Base-by-base conservation (phyloP, 2,329 filamentous ascomycete genomes). In the Aspergillus brasiliensis region DNA sequence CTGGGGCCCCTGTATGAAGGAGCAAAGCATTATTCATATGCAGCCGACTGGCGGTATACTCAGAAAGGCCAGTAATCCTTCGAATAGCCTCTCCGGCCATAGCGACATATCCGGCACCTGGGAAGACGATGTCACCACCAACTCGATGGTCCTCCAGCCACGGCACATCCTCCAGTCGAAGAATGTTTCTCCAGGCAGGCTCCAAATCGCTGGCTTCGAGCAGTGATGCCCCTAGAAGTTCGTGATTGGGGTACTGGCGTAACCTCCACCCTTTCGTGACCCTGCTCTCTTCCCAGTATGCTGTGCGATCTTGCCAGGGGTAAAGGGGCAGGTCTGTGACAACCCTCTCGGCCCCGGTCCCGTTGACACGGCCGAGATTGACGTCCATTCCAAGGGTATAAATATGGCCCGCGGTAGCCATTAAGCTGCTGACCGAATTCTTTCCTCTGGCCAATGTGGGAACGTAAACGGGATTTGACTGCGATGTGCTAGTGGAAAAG, bases 141-240 rank as follows among this genome's bases (percentile, higher is more conserved):
- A 78, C 53, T 13, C 62, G 47, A 57, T 78, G 75, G n/a, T 69
- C 71, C 6, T 44, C 46, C 8, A 78, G 47, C 75, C 75, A 77
- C 0, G 72, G 66, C 0, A 71, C 37, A 34, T 75, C 70, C 0
- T 59, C 46, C 5, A 68, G 21, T 3, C 60, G 60, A 5, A 77
- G 37, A 11, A 68, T 27, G n/a, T 72, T 72, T 10, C 67, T 57
- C 69, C 70, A 77, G 19, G 60, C 62, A 0, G 73, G 69, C 46
- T 25, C 23, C 69, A 68, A 31, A 5, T 37, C 48, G 3, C 19
- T 51, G 17, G 28, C 28, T 3, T 31, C 28, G 2, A 31, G 28
- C 28, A 31, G 1, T 4, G 28, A 4, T 1, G 28, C 10, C 10
- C 28, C 10, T 10, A 31, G 3, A 31, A 31, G 28, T 10, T 31